These are phyloP conservation scores for Auricularia cornea DNA, from an alignment of 768 basidiomycete genomes.

Conservation along the genomic window DNA sequence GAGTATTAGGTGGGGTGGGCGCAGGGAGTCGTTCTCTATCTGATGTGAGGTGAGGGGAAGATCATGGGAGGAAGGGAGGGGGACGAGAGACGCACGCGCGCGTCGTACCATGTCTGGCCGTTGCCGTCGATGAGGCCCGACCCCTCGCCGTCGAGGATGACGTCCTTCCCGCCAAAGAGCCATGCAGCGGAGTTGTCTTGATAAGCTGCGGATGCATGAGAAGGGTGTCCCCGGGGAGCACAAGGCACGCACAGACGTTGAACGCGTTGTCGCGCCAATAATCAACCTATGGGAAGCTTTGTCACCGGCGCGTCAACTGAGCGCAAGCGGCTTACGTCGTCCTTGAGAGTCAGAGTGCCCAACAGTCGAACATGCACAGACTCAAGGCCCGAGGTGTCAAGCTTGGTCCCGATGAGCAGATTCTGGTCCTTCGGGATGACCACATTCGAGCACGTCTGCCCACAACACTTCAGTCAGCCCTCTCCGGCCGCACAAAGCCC, in stretches of 20 bases:
- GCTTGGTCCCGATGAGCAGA: neutral
- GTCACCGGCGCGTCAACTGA: neutral
- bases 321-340: neutral
- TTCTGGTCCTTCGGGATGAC: neutral
- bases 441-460: neutral
- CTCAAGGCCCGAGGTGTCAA: neutral
- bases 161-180: neutral
- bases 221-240: neutral
- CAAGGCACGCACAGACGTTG: neutral
- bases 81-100: neutral
- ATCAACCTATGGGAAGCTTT: neutral
- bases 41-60: neutral
- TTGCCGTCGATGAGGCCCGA: neutral
- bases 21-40: conserved; percentile 1
- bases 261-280: conserved; percentile 1
- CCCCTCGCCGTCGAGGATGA: conserved; percentile 1
- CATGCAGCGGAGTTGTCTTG: neutral
- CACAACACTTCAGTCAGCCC: neutral
- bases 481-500: neutral
- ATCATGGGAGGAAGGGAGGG: neutral
- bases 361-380: neutral
- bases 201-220: neutral
- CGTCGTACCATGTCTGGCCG: neutral
- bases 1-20: neutral
- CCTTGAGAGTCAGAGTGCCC: neutral